Evolutionary conservation across 148 eudicot genomes (phyloP), one percentile per base, ranked within the genome.

Genomic region (Cornus kousa): DNA sequence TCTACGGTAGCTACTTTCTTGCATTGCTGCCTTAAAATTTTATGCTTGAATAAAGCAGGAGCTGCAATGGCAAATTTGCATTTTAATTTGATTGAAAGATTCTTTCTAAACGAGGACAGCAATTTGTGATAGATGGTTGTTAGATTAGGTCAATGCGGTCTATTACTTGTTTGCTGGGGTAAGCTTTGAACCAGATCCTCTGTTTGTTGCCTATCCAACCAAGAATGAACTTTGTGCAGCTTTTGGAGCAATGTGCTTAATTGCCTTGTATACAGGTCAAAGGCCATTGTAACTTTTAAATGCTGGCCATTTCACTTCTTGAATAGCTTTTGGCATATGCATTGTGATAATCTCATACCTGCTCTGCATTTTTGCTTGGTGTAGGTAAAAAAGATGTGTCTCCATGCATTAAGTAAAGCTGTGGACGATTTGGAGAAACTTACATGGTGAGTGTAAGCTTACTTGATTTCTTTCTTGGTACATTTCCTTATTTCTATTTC

Each of bases 331-430:
- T 71, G 33, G 59, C 71, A 39, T 28, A 4, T 71, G 19, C 9
- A 33, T 59, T 43, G n/a, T 59, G 68, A 74, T 57, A 74, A 37
- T 22, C 55, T 65, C 37, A 48, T 62, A 10, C 28, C 33, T 32
- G 11, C 13, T 62, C 62, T n/a, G 3, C 37, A 33, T 33, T 46
- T 39, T 32, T 17, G 67, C 17, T 32, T 68, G 70, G n/a, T 3
- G 70, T 66, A 83, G 85, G 85, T 83, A 28, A 83, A 83, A 64
- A 83, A 83, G 82, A 83, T 83, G 85, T 59, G 79, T 67, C 85
- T 83, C 69, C 28, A 79, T 75, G 85, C 82, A 14, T 68, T 83
- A 66, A 62, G n/a, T 22, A 32, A 74, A 33, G 82, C 82, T 48
- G 79, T 75, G 75, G 7, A 60, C 5, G 55, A 70, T 8, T 64